A percentile compares a stretch with the other conserved stretches of the same genome.
These are phyloP conservation scores for Datura wrightii DNA, from an alignment of 257 asterid genomes.

Conservation along the genomic window DNA sequence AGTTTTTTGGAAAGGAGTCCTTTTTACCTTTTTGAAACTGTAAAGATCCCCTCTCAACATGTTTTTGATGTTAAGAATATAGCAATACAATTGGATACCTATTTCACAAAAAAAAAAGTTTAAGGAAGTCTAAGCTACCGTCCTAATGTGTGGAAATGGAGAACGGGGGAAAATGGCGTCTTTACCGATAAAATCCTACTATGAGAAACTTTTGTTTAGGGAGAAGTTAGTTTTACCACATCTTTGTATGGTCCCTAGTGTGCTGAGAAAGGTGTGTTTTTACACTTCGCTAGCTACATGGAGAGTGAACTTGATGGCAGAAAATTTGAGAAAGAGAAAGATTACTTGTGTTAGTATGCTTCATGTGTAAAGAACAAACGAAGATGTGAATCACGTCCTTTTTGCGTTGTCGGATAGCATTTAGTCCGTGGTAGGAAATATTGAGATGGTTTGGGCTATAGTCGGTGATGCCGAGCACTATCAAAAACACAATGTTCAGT, in stretches of 20 bases:
- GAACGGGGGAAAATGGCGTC: neutral
- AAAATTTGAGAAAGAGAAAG: neutral
- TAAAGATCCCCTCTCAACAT: no score
- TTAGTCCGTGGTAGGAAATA: neutral
- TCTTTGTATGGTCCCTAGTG: neutral
- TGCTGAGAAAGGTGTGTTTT: neutral
- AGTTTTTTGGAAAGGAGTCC: neutral
- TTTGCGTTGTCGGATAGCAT: neutral
- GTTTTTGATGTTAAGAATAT: no score
- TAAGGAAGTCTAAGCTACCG: no score
- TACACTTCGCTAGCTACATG: neutral
- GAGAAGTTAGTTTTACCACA: neutral
- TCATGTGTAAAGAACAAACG: neutral
- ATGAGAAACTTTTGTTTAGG: neutral
- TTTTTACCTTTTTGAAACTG: neutral
- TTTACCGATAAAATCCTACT: neutral
- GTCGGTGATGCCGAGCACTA: no score
- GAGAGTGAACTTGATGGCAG: neutral
- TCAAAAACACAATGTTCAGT: neutral
- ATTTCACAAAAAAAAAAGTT: no score
- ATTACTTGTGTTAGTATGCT: neutral
- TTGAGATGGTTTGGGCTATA: neutral
- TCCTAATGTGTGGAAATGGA: neutral
- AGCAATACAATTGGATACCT: no score
- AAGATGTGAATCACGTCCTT: neutral